Evolutionary conservation across 2,329 filamentous ascomycete species (phyloP), one percentile per base, ranked within the genome.

Genomic region (Colletotrichum falcatum): DNA sequence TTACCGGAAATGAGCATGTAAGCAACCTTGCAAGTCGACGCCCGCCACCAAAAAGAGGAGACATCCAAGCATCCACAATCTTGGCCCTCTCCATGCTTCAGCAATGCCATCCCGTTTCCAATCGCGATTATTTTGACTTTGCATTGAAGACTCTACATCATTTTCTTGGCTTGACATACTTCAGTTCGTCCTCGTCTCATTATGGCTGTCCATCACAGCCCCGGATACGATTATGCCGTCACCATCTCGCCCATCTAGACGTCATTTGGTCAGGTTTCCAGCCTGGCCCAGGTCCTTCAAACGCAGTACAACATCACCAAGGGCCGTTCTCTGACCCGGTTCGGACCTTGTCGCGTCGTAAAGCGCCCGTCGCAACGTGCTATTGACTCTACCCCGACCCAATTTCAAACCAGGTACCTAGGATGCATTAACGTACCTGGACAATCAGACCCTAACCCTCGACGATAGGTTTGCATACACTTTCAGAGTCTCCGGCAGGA

Each of bases 351-450:
- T 7, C n/a, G 5, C n/a, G 14, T n/a, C 46, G 37, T 28, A 44
- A 39, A 26, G 18, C 12, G 26, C 23, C 48, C 51, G 6, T 42
- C 49, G 49, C 49, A 66, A 51, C 18, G 5, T 37, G 20, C 0
- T 6, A 35, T 37, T 18, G 42, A 20, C 42, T 49, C 44, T 39
- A 33, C 23, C 46, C 6, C 8, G 9, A 37, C n/a, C 12, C 33
- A 16, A 23, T 11, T n/a, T n/a, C 39, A 54, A 60, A 69, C 30
- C 18, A 46, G 30, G 58, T 48, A 60, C 66, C 30, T 18, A 46
- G 30, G 58, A 42, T 39, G 23, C 48, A 66, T 54, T 20, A 16
- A 35, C 28, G 3, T 42, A 51, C n/a, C 14, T 51, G 44, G 16
- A 14, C 42, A 26, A 20, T n/a, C n/a, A n/a, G n/a, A n/a, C n/a